Conservation (phyloP, 2,329 filamentous ascomycete species). For the Fusarium foetens region DNA sequence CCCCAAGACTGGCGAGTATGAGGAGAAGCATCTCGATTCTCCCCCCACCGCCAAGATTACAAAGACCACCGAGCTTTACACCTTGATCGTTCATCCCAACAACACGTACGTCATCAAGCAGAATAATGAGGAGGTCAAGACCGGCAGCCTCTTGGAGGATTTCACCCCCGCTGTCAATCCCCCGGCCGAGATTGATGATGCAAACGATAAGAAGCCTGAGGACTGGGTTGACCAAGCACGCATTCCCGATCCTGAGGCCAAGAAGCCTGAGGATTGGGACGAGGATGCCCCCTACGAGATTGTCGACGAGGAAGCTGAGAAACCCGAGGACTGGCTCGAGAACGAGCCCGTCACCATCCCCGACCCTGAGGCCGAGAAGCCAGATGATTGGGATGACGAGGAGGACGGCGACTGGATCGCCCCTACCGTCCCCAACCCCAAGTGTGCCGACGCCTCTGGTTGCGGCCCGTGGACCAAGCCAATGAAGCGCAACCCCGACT, state of each 20-base stretch:
- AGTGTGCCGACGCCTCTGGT: constrained; percentile 92
- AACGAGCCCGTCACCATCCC: constrained; percentile 83
- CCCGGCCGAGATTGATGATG: constrained; percentile 91
- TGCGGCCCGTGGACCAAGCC: constrained; percentile 94
- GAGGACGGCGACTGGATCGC: constrained; percentile 98
- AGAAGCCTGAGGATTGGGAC: constrained; percentile 98
- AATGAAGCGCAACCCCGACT: constrained; percentile 91
- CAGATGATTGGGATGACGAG: constrained; percentile 99
- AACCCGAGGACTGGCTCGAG: constrained; percentile 96
- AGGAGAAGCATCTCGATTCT: constrained; percentile 96
- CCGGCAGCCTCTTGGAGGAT: constrained; percentile 92
- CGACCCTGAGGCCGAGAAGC: constrained; percentile 96
- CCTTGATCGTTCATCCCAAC: constrained; percentile 94
- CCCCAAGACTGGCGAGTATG: constrained; percentile 99
- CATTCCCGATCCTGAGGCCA: constrained; percentile 91
- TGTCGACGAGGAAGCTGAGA: constrained; percentile 89
- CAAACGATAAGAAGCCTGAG: constrained; percentile 91
- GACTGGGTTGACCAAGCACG: constrained; percentile 95
- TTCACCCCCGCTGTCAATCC: constrained; percentile 96
- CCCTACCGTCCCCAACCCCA: constrained; percentile 92
- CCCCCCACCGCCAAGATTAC: constrained; percentile 87
- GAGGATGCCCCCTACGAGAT: constrained; percentile 98
- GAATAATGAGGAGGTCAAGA: constrained; percentile 88
- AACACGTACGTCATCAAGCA: constrained; percentile 94
- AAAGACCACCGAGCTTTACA: constrained; percentile 96